Conservation (phyloP, 179 eudicot genomes). For the Gypsophila paniculata region DNA sequence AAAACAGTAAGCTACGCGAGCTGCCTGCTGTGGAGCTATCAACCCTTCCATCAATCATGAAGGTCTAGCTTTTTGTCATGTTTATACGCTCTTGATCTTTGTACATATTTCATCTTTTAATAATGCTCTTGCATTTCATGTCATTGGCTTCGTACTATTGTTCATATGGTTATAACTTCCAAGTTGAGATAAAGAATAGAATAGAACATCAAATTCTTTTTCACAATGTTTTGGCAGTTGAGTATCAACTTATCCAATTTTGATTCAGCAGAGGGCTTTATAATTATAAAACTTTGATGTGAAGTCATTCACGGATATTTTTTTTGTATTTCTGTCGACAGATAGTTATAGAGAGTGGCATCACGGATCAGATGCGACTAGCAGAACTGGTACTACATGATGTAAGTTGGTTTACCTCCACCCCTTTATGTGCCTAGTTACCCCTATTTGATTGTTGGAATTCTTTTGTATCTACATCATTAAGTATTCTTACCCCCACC, state of each 20-base stretch:
- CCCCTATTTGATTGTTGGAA: neutral
- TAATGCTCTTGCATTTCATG: neutral
- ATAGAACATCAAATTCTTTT: neutral
- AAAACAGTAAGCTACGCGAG: conserved; percentile 73
- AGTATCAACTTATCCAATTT: neutral
- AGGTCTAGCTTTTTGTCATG: conserved; percentile 42
- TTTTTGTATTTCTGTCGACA: conserved; percentile 27
- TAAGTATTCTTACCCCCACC: neutral
- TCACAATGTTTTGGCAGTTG: neutral
- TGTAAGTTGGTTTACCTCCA: conserved; percentile 42
- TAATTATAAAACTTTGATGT: neutral
- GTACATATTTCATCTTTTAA: neutral
- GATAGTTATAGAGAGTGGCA: conserved; percentile 82
- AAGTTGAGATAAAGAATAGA: neutral
- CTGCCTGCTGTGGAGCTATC: conserved; percentile 90
- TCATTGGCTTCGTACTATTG: neutral
- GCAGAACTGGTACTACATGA: conserved; percentile 76
- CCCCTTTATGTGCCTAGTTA: neutral
- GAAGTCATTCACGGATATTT: neutral
- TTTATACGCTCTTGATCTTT: neutral
- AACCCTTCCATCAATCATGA: conserved; percentile 71
- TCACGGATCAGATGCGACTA: conserved; percentile 82
- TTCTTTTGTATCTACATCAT: neutral
- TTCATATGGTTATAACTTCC: neutral
- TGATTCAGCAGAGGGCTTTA: neutral